Evolutionary conservation across 2,329 filamentous ascomycete species (phyloP).

Genomic region (Fusarium citri): DNA sequence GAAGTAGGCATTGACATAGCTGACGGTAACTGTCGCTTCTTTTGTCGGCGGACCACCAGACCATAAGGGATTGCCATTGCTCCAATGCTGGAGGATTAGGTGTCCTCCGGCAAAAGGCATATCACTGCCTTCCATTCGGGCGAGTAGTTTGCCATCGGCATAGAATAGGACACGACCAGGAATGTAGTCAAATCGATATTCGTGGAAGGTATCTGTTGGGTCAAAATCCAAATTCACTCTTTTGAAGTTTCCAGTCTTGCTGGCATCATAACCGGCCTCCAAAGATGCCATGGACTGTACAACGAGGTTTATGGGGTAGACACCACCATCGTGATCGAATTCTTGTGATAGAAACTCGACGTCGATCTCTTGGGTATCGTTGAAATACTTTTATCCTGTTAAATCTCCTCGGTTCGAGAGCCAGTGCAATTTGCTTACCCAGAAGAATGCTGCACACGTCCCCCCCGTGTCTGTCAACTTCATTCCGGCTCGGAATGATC

Average conservation of each 20-base stretch:
- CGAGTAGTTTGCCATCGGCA: conserved; percentile 70
- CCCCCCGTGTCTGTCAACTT: conserved; percentile 70
- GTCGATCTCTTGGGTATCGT: conserved; percentile 84
- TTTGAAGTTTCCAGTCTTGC: conserved; percentile 67
- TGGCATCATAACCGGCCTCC: conserved; percentile 70
- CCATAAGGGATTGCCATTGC: conserved; percentile 79
- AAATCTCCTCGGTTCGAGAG: background rate
- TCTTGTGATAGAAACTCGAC: conserved; percentile 81
- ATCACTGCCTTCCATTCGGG: conserved; percentile 65
- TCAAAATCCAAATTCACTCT: conserved; percentile 72
- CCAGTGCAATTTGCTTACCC: conserved; percentile 60
- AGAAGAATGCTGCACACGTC: conserved; percentile 85
- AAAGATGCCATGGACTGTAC: conserved; percentile 74
- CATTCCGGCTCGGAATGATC: conserved; percentile 76
- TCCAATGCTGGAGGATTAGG: conserved; percentile 80
- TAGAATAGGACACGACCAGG: conserved; percentile 74
- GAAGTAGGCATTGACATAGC: conserved; percentile 83
- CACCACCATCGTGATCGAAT: conserved; percentile 62
- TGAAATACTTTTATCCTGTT: conserved; percentile 69
- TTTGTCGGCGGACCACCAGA: conserved; percentile 73
- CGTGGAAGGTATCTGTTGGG: conserved; percentile 74
- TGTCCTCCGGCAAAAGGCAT: conserved; percentile 72
- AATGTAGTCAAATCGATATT: conserved; percentile 83
- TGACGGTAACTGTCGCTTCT: conserved; percentile 73
- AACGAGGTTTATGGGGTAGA: conserved; percentile 77